Evolutionary conservation across 139 green algal species (phyloP), one percentile per base, ranked within the genome.

Genomic region (Chlorella sp.): DNA sequence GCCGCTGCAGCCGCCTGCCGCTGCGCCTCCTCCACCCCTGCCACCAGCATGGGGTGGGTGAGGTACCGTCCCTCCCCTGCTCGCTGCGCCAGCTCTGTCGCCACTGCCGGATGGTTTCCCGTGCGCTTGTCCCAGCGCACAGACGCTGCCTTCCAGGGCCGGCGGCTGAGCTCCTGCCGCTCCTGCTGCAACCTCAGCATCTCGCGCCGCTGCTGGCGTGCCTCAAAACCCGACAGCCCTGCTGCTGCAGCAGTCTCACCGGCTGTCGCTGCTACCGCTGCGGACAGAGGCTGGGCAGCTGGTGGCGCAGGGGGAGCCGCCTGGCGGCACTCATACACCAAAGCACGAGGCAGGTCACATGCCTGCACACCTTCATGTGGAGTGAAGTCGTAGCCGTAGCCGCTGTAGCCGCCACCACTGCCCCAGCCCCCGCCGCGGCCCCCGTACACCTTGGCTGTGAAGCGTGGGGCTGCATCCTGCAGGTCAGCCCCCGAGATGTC

Each of bases 41-140:
- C 76, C 37, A 57, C 37, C 76, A 82, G 76, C 76, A 57, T 57
- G 2, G 15, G 12, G 36, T 61, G 76, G 11, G 76, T n/a, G 36
- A 82, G 36, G 76, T 82, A 82, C 16, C 12, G 36, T 36, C 76
- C 76, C 12, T 60, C 12, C 2, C 12, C 76, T 53, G 76, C 76
- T 9, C 76, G 36, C 16, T 18, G 76, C 36, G 4, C 36, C 76
- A 60, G 36, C 36, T 36, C 76, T 2, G 14, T 21, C 36, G 60
- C 37, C 7, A 30, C 76, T 11, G 36, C 5, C 2, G 36, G 76
- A 11, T 12, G 12, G 37, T 82, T 82, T 36, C 76, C 37, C 36
- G 36, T 11, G 11, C 76, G 76, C 76, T 82, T 82, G 76, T 82
- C 76, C 76, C 76, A 82, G 76, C 76, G 76, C 14, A 82, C 37